Base-by-base conservation (phyloP, 2,329 filamentous ascomycete species). In the Penicillium sp. region DNA sequence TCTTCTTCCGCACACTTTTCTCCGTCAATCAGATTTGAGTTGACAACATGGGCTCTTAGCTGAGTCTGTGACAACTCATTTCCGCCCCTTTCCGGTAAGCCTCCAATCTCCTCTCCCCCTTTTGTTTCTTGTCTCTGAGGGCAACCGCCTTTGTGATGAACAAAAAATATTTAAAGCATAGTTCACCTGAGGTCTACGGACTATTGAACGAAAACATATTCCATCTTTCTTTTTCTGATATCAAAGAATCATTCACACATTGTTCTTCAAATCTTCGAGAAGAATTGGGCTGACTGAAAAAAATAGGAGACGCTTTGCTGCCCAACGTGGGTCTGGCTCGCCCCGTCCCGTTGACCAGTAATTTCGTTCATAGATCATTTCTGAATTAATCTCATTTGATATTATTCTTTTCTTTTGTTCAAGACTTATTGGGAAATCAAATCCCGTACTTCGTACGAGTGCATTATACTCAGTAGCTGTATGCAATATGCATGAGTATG, bases 161-260 rank as follows among this genome's bases (percentile, higher is more conserved):
- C 63, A 68, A 68, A 27, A 64, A 63, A 64, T 66, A 59, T 53
- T 58, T 58, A 64, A 68, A 68, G 72, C 71, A 74, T 75, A 75
- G 72, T 75, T 75, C 72, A 75, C 64, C 71, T 73, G 71, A 75
- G 65, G 66, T 72, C 70, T 69, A 64, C 66, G 66, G 65, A 70
- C 69, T 63, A 52, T 56, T 74, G 72, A 74, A 73, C 70, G 72
- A 74, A 61, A 72, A 72, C 63, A 62, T 62, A 66, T 64, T 70
- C 67, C 70, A 73, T 73, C 68, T 71, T 72, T 68, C 64, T 64
- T 63, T 61, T 71, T 71, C 68, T 71, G 67, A 72, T 58, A 44
- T 56, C 55, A 53, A 22, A n/a, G 24, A 27, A 27, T 27, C 18
- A 21, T 21, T 11, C 49, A 27, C 3, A 51, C 48, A 47, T 27